Base-by-base conservation (phyloP, 2,329 filamentous ascomycete genomes). In the Chaetomiaceae sp. region DNA sequence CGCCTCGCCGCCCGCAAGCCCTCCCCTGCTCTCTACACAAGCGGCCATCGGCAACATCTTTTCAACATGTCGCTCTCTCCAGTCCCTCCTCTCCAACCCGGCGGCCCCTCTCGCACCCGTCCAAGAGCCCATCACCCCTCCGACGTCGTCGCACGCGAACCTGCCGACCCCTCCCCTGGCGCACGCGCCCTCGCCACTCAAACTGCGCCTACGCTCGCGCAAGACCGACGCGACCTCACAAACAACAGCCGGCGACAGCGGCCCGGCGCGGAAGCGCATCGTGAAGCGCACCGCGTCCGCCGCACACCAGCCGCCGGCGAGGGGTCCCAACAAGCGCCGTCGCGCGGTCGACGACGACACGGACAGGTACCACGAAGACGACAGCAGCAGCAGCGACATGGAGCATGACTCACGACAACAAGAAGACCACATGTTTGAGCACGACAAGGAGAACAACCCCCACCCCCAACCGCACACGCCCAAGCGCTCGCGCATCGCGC, bases 401-500 rank as follows among this genome's bases (percentile, higher is more conserved):
- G 51, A 57, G 44, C 44, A 40, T 43, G 45, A 21, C 51, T 19
- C 57, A 62, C 49, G 56, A 62, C 50, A 55, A 58, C 40, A 55
- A 64, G 13, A 62, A 60, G 35, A 50, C 17, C 55, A 58, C n/a
- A 61, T 12, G 37, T 48, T 21, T 41, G 44, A 21, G 1, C 42
- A 40, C 37, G 30, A 54, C 48, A 38, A 53, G 45, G 46, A 56
- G 33, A 25, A 48, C 48, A 27, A 56, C 14, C 6, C 39, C 14
- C 42, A 21, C 20, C 44, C 4, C 6, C 25, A n/a, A n/a, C 77
- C 74, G 3, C 70, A 73, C 39, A 85, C 81, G 8, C 81, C 81
- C 0, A 83, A 82, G 65, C 75, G 81, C 48, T 71, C 76, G 53
- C 78, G 79, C 57, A 75, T 83, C 49, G 80, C 80, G 25, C 81